phyloP scores from a whole-genome alignment of 2,329 filamentous ascomycete species.

The Pleurostoma richardsiae region DNA sequence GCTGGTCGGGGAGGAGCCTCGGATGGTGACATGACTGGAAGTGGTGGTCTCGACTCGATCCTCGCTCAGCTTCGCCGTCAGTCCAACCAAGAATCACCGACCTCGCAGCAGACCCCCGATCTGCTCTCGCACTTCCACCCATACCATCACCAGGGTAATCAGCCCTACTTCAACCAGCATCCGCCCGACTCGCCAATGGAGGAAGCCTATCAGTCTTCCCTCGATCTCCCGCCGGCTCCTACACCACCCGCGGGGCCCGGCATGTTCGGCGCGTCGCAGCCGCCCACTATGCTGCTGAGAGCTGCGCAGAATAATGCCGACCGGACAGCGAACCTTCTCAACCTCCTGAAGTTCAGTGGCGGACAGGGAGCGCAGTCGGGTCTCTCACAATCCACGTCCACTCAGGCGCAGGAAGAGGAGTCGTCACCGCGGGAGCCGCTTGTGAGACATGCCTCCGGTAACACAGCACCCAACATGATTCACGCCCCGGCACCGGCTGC shows the following conservation, averaged over 20 bases:
- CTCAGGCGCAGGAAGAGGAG: conserved; percentile 24
- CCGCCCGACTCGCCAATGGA: conserved; percentile 13
- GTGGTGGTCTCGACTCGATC: conserved; percentile 31
- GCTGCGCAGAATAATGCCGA: conserved; percentile 27
- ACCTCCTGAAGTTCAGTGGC: conserved; percentile 56
- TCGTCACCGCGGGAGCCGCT: conserved; percentile 7
- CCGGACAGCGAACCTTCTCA: conserved; percentile 52
- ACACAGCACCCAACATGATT: conserved; percentile 31
- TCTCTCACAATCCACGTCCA: conserved; percentile 15
- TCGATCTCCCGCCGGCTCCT: conserved; percentile 32
- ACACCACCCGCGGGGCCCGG: conserved; percentile 33
- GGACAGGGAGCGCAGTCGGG: conserved; percentile 15
- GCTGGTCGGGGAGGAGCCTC: conserved; percentile 4
- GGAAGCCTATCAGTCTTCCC: conserved; percentile 4
- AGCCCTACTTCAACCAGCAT: conserved; percentile 14
- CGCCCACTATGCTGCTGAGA: conserved; percentile 30
- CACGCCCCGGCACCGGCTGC: conserved; percentile 52
- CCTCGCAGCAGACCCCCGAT: conserved; percentile 14
- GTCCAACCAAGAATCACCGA: conserved; percentile 17
- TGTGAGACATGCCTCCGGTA: conserved; percentile 16
- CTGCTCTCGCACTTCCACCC: conserved; percentile 15
- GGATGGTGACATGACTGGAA: conserved; percentile 19
- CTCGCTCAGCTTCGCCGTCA: conserved; percentile 32
- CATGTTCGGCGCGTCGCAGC: conserved; percentile 32
- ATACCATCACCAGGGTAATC: conserved; percentile 12